Evolutionary conservation across 371 early-diverging fungal genomes (phyloP), one percentile per base, ranked within the genome.

Genomic region (Dentiscutata heterogama): DNA sequence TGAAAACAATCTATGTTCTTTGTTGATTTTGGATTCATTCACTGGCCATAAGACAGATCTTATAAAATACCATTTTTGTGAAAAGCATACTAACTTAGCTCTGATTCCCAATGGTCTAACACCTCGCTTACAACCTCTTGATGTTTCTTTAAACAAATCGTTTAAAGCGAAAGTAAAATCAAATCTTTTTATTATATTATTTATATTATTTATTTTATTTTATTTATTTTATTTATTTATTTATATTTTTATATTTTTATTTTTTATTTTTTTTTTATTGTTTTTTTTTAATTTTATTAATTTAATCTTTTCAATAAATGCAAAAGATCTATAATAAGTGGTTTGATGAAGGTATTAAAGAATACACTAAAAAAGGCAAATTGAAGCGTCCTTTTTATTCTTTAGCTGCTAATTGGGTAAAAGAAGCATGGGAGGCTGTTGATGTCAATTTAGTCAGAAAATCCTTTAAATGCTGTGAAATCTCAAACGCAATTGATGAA

Each of bases 151-250:
- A 20, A 74, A 74, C 29, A 74, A 56, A 56, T 14, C 29, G 8
- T 74, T 74, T 35, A 74, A 74, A 74, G 20, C 73, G 13, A 42
- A 73, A 8, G 25, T 73, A 39, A 53, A 39, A 39, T 39, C 2
- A 39, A 39, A 2, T n/a, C 39, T 39, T 39, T 39, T 39, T 39
- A 39, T 39, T 39, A 39, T 39, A 39, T 39, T 39, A 39, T 39
- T 39, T 39, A 39, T 39, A 39, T 39, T 39, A 39, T 39, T 39
- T 39, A 39, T 39, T 39, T 39, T 39, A 39, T 39, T 39, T 39
- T 39, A 39, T 39, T 39, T 39, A 39, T n/a, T 39, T 39, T 39
- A 39, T 39, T 39, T 39, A n/a, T n/a, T n/a, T n/a, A n/a, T n/a
- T n/a, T n/a, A 39, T 39, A 39, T 39, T 39, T 39, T 39, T 39